Conservation (phyloP, 169 alveolate genomes). For the Plasmodium adleri region DNA sequence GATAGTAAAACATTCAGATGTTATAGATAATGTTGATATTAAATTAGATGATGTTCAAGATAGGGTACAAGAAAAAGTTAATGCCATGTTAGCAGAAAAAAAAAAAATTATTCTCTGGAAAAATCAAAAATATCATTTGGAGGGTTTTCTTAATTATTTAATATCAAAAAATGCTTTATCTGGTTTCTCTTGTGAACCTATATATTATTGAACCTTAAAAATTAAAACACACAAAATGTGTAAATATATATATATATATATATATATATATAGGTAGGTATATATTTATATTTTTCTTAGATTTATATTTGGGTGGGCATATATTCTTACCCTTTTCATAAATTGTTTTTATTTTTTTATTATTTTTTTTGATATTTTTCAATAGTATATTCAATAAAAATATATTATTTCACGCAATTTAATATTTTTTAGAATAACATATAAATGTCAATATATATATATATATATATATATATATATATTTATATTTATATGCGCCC, state of each 20-base stretch:
- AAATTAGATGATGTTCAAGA: conserved; percentile 50
- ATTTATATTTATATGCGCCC: no score
- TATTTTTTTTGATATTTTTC: no score
- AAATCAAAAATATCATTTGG: conserved; percentile 40
- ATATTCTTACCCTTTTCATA: not conserved
- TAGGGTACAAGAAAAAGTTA: conserved; percentile 47
- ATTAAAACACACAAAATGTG: not conserved
- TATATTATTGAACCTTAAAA: not conserved
- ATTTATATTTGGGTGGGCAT: not conserved
- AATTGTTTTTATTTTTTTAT: no score
- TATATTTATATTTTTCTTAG: not conserved
- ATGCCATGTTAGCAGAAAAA: conserved; percentile 31
- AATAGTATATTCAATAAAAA: no score
- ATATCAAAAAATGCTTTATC: conserved; percentile 37
- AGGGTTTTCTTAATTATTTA: conserved; percentile 50
- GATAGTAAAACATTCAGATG: conserved; percentile 38
- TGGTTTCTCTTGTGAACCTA: conserved; percentile 47
- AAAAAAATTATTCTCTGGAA: conserved; percentile 40
- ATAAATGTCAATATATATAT: no score
- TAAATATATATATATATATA: not conserved
- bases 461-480: no score
- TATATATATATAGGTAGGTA: not conserved
- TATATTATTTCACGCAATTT: no score
- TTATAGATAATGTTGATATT: conserved; percentile 53
- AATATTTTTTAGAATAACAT: no score